Evolutionary conservation across 2,329 filamentous ascomycete species (phyloP).

Genomic region (Penicillium sp.): DNA sequence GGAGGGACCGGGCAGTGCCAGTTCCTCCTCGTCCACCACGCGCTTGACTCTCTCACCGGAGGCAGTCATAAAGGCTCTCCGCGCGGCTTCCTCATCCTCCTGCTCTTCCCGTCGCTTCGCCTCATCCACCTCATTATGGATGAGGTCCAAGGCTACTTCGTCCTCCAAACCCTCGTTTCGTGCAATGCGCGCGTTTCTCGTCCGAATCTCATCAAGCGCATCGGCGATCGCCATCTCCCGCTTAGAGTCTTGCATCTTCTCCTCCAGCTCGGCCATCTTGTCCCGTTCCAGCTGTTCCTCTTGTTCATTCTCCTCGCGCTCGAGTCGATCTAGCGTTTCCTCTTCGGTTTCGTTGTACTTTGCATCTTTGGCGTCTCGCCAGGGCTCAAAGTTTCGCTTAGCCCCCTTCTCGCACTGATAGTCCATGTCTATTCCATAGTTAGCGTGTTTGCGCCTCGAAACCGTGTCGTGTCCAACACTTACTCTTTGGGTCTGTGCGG

Average conservation of each 20-base stretch:
- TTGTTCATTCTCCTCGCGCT: slow-evolving; percentile 69
- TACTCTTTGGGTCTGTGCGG: slow-evolving; percentile 88
- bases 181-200: slow-evolving; percentile 84
- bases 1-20: slow-evolving; percentile 31
- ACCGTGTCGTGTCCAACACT: neutral
- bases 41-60: slow-evolving; percentile 57
- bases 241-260: slow-evolving; percentile 89
- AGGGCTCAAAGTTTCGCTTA: slow-evolving; percentile 90
- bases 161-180: slow-evolving; percentile 68
- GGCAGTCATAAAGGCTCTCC: slow-evolving; percentile 71
- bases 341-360: slow-evolving; percentile 76
- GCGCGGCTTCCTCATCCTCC: slow-evolving; percentile 82
- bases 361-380: slow-evolving; percentile 68
- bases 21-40: slow-evolving; percentile 53
- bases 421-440: slow-evolving; percentile 61
- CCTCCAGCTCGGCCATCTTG: slow-evolving; percentile 92
- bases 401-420: slow-evolving; percentile 81
- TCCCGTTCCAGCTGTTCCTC: slow-evolving; percentile 72
- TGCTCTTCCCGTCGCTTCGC: slow-evolving; percentile 68
- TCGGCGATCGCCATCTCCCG: slow-evolving; percentile 96
- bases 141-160: slow-evolving; percentile 58
- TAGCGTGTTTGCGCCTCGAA: neutral
- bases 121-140: slow-evolving; percentile 57
- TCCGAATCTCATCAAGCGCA: slow-evolving; percentile 90
- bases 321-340: slow-evolving; percentile 79